Conservation (phyloP, 1,139 yeast species). For the Candida albicans region DNA sequence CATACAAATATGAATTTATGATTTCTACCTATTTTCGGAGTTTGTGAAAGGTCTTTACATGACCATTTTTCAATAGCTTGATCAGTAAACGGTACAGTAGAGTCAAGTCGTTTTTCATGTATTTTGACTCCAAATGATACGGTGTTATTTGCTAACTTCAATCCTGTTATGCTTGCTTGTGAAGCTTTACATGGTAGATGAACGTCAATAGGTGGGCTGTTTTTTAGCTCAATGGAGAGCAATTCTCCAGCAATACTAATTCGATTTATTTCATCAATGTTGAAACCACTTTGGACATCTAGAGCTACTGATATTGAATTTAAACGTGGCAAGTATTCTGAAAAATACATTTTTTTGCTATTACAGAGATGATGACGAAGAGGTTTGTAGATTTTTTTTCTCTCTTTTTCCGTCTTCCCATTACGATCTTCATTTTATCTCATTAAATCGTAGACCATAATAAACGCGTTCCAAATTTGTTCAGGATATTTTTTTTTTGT, state of each 20-base stretch:
- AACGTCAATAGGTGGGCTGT: neutral
- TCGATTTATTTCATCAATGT: neutral
- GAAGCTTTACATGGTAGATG: constrained; percentile 4
- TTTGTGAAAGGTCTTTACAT: constrained; percentile 37
- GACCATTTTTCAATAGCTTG: constrained; percentile 37
- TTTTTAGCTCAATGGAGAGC: neutral
- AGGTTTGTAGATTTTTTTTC: neutral
- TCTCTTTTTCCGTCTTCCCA: neutral
- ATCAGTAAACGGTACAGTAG: constrained; percentile 21
- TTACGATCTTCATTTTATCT: neutral
- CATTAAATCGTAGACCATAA: neutral
- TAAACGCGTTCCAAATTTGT: neutral
- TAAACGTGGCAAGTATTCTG: constrained; percentile 44
- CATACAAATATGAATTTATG: constrained; percentile 40
- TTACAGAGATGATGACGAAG: neutral
- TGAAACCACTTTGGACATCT: constrained; percentile 16
- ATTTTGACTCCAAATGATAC: constrained; percentile 13
- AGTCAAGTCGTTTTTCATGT: constrained; percentile 6
- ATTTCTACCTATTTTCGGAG: constrained; percentile 24
- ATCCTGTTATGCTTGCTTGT: constrained; percentile 7
- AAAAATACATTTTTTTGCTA: constrained; percentile 26
- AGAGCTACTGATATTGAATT: constrained; percentile 30
- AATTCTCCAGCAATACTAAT: neutral
- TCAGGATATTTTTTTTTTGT: neutral
- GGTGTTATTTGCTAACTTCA: constrained; percentile 10